A percentile compares a stretch with the other conserved stretches of the same genome.
Evolutionary conservation across 1,139 yeast genomes (phyloP).

Genomic region (Sugiyamaella japonica): DNA sequence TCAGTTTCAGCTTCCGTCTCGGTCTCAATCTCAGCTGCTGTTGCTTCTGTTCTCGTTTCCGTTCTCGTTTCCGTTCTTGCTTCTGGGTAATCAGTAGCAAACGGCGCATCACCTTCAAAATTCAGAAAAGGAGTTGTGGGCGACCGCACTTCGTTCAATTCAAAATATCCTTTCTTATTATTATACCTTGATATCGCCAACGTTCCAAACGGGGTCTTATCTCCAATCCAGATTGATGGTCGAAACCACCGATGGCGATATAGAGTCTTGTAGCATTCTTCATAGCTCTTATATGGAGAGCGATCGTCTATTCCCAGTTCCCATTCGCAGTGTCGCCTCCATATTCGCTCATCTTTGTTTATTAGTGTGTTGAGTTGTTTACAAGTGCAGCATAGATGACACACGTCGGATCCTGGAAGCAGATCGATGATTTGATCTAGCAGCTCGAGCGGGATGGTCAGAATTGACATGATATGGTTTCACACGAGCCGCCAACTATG

Average conservation of each 20-base stretch:
- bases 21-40: not conserved
- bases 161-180: constrained; percentile 26
- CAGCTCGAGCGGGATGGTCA: constrained; percentile 32
- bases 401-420: constrained; percentile 29
- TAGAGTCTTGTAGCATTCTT: constrained; percentile 25
- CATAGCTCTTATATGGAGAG: constrained; percentile 26
- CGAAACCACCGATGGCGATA: constrained; percentile 33
- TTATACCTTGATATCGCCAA: constrained; percentile 33
- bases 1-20: not conserved
- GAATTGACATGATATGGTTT: not conserved
- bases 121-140: not conserved
- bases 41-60: not conserved
- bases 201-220: constrained; percentile 33
- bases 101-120: not conserved
- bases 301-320: constrained; percentile 17
- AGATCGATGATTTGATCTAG: constrained; percentile 25
- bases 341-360: constrained; percentile 26
- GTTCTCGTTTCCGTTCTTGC: not conserved
- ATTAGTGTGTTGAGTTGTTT: constrained; percentile 21
- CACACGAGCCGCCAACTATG: not conserved
- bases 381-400: constrained; percentile 29
- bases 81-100: not conserved
- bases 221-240: constrained; percentile 37
- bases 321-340: constrained; percentile 26
- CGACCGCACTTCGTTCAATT: constrained; percentile 21